phyloP scores from a whole-genome alignment of 768 basidiomycete species.

The Mycena chlorophos region DNA sequence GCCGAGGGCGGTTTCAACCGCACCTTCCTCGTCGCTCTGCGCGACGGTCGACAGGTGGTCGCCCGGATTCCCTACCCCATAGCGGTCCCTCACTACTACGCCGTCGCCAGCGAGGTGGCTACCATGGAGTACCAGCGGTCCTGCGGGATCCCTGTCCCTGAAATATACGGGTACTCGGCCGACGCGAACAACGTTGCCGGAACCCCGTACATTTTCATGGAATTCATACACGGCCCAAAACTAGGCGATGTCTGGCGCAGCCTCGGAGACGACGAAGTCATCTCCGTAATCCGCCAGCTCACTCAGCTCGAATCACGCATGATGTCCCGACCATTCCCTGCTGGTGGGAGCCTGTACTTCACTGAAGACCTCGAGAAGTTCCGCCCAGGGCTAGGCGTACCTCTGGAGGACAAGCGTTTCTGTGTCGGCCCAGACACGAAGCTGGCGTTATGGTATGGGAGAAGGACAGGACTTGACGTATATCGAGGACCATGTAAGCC shows the following conservation, averaged over 20 bases:
- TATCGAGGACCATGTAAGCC: conserved; percentile 54
- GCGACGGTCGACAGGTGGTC: conserved; percentile 36
- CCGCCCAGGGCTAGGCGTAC: conserved; percentile 34
- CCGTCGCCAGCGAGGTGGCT: conserved; percentile 47
- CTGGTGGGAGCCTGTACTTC: conserved; percentile 54
- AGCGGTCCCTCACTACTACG: conserved; percentile 37
- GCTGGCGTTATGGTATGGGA: conserved; percentile 48
- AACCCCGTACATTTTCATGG: conserved; percentile 49
- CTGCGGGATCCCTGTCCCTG: conserved; percentile 40
- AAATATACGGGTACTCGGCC: conserved; percentile 46
- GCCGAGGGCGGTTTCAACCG: conserved; percentile 48
- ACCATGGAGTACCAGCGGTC: conserved; percentile 44
- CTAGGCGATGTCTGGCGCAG: conserved; percentile 43
- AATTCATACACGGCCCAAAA: conserved; percentile 41
- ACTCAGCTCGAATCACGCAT: conserved; percentile 47
- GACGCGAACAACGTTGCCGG: conserved; percentile 39
- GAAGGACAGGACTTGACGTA: conserved; percentile 49
- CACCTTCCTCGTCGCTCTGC: conserved; percentile 41
- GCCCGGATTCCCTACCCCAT: conserved; percentile 44
- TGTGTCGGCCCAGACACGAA: conserved; percentile 48
- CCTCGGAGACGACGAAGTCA: conserved; percentile 38
- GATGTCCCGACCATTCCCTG: conserved; percentile 50
- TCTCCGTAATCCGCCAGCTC: conserved; percentile 46
- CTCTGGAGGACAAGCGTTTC: conserved; percentile 42
- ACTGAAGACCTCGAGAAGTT: conserved; percentile 45